Base-by-base conservation (phyloP, 805 yeast genomes). In the Candida gorgasii region DNA sequence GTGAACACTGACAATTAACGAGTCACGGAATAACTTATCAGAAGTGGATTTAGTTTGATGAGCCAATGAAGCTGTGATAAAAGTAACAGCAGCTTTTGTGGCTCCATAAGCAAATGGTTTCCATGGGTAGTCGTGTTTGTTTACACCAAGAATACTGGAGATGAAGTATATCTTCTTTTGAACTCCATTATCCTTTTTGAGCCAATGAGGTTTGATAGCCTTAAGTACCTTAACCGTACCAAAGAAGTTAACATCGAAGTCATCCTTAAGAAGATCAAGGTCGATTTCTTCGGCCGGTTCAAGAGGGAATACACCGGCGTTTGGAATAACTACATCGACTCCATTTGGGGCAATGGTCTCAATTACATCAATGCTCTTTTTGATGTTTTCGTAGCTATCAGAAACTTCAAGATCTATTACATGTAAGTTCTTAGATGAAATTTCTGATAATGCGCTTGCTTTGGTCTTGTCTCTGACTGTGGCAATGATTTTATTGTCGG, bases 21-120 rank as follows among this genome's bases (percentile, higher is more conserved):
- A 12, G 14, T 18, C n/a, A 11, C 24, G 17, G 18, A 19, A 33
- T 9, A n/a, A n/a, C n/a, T 11, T 5, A 11, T 24, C 6, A 14
- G 22, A 8, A 22, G 27, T 8, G n/a, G 7, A 19, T 14, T 26
- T 26, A 26, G 24, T 7, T 12, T 22, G 12, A 20, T 5, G 12
- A 17, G 13, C 29, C n/a, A 8, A 8, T 6, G 12, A 26, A 8
- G 12, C 14, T 9, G 12, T 27, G n/a, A 58, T 42, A 47, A 49
- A 62, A 49, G 63, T 65, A 16, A 63, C 36, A 0, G 66, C 67
- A 3, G 68, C 63, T 43, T 69, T 68, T 6, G 73, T 64, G 3
- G 53, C 51, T 8, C 59, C 61, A 43, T 66, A 67, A 3, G 59
- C 53, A 31, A 30, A 8, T n/a, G 24, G 36, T 22, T 27, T 20